phyloP scores from a whole-genome alignment of 768 basidiomycete genomes.

The Lentinula sp. region DNA sequence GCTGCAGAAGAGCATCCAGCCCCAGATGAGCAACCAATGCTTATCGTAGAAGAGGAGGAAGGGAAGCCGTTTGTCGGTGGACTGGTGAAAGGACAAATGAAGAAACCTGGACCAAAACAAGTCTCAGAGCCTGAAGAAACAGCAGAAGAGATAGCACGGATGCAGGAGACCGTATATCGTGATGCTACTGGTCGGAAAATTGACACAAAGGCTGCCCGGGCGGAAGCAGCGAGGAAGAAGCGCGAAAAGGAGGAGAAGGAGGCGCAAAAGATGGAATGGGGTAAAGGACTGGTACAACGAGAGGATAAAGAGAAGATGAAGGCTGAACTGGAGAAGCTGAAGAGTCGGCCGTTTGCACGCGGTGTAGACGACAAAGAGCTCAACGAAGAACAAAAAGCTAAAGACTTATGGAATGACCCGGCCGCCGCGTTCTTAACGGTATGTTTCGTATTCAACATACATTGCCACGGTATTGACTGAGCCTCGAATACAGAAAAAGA shows the following conservation, averaged over 20 bases:
- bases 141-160: conserved; percentile 51
- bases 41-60: conserved; percentile 40
- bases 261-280: conserved; percentile 95
- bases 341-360: conserved; percentile 62
- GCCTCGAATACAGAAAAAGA: conserved; percentile 54
- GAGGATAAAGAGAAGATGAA: conserved; percentile 68
- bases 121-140: conserved; percentile 28
- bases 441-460: conserved; percentile 14
- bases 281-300: conserved; percentile 88
- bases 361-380: conserved; percentile 78
- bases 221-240: conserved; percentile 78
- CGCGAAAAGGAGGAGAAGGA: conserved; percentile 82
- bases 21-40: conserved; percentile 64
- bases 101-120: conserved; percentile 46
- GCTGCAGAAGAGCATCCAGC: conserved; percentile 45
- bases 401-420: conserved; percentile 95
- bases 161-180: conserved; percentile 92
- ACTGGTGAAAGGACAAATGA: conserved; percentile 72
- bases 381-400: conserved; percentile 78
- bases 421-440: conserved; percentile 92
- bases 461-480: not conserved
- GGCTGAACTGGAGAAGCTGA: conserved; percentile 64
- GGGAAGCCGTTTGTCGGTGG: conserved; percentile 59
- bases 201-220: conserved; percentile 78
- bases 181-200: conserved; percentile 85